Evolutionary conservation across 2,329 filamentous ascomycete genomes (phyloP).

Genomic region (Chaetomiaceae sp.): DNA sequence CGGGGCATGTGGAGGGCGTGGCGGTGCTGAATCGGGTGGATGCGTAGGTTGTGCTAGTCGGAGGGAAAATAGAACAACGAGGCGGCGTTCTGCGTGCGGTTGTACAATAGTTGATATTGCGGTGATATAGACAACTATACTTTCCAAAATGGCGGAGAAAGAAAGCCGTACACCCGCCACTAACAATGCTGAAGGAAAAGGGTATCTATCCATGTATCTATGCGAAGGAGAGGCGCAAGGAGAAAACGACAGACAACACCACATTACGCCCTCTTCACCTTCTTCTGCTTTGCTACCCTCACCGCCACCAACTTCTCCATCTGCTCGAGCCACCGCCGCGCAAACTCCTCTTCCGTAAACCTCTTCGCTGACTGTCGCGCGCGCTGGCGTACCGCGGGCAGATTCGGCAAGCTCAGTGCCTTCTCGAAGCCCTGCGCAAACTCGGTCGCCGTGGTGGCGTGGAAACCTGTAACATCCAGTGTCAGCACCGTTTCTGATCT

Average conservation of each 20-base stretch:
- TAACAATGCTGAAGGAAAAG: constrained; percentile 12
- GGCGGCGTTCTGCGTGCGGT: not conserved
- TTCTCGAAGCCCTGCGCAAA: constrained; percentile 77
- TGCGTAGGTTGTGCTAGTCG: constrained; percentile 2
- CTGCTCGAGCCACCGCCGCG: constrained; percentile 67
- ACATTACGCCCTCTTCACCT: constrained; percentile 5
- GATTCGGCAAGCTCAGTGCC: constrained; percentile 66
- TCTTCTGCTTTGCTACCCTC: not conserved
- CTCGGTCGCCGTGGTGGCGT: constrained; percentile 69
- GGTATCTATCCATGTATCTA: constrained; percentile 21
- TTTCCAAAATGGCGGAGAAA: no score
- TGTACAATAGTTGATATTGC: not conserved
- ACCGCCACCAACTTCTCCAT: constrained; percentile 61
- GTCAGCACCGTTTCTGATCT: not conserved
- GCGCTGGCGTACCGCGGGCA: constrained; percentile 65
- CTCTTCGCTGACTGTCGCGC: constrained; percentile 73
- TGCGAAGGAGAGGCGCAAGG: not conserved
- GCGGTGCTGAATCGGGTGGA: constrained; percentile 57
- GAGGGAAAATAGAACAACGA: not conserved
- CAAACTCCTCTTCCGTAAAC: constrained; percentile 86
- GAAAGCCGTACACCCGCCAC: not conserved
- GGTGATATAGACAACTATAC: no score
- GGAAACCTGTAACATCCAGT: constrained; percentile 57
- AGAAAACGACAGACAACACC: not conserved
- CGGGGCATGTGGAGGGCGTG: constrained; percentile 63